Base-by-base conservation (phyloP, 805 yeast genomes). In the Lipomyces anomalus region DNA sequence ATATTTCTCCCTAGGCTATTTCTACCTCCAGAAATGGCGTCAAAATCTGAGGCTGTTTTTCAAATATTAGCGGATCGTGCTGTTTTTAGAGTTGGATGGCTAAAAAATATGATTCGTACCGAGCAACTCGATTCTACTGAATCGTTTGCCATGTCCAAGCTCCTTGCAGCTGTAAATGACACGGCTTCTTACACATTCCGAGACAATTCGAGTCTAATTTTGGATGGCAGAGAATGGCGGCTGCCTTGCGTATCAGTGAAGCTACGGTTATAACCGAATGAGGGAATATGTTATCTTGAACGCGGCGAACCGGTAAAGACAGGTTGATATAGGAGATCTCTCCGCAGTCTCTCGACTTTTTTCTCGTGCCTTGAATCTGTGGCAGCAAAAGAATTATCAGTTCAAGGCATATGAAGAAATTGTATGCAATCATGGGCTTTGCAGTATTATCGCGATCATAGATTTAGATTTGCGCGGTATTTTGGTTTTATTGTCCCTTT, bases 1-100 rank as follows among this genome's bases (percentile, higher is more conserved):
- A 20, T 47, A 9, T 50, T 50, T 22, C 42, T 50, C 5, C 55
- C 55, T 7, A 38, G 52, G 16, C 18, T 50, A 16, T 50, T 50
- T 30, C 41, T 50, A 2, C 53, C 55, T 3, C 32, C 40, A 4
- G 49, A 48, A 16, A 33, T 50, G 26, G 55, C 53, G 4, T 33
- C 47, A 9, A 50, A 40, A 6, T 38, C 52, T 6, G 16, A 46
- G 3, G 34, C 32, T 17, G 55, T 50, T 4, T 50, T 28, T 40
- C 52, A 50, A 35, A 20, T 35, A 4, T 42, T 50, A 4, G 43
- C 55, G 5, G 46, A 50, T 20, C 44, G 30, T 11, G 47, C 53
- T 9, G 48, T 36, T 7, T 33, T 46, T 13, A 49, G 26, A 6
- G 6, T 16, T 9, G 18, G n/a, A 6, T 38, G 42, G 42, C 6